Conservation (phyloP, 2,329 filamentous ascomycete species). For the Cladophialophora bantiana region DNA sequence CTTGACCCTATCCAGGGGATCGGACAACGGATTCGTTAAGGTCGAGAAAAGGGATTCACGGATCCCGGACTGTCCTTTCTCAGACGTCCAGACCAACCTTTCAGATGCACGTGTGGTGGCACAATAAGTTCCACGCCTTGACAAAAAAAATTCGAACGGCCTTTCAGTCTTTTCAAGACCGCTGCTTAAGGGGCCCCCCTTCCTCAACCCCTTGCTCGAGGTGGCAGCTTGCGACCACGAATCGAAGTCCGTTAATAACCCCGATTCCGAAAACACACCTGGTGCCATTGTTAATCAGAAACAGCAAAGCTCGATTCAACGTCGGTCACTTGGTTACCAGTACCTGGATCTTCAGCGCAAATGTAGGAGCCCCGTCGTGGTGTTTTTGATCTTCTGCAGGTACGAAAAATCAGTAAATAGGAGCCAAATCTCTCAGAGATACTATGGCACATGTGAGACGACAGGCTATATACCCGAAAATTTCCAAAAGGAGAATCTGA, state of each 20-base stretch:
- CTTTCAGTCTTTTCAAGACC: too few species aligned
- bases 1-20: too few species aligned
- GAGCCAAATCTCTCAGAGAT: background rate
- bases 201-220: background rate
- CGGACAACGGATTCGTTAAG: too few species aligned
- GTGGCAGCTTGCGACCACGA: background rate
- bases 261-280: background rate
- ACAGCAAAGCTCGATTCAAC: background rate
- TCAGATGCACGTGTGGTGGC: too few species aligned
- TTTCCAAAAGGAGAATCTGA: background rate
- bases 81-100: too few species aligned
- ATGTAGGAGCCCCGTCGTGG: background rate
- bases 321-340: background rate
- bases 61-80: too few species aligned
- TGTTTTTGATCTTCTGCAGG: conserved; percentile 1
- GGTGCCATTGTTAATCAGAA: background rate
- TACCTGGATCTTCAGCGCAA: background rate
- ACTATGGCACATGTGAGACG: background rate
- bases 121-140: too few species aligned
- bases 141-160: too few species aligned
- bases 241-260: background rate
- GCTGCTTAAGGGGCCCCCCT: too few species aligned
- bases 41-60: too few species aligned
- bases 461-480: conserved; percentile 1
- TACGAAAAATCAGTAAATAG: background rate